Evolutionary conservation across 805 yeast species (phyloP), one percentile per base, ranked within the genome.

Genomic region (Cephaloascus albidus): DNA sequence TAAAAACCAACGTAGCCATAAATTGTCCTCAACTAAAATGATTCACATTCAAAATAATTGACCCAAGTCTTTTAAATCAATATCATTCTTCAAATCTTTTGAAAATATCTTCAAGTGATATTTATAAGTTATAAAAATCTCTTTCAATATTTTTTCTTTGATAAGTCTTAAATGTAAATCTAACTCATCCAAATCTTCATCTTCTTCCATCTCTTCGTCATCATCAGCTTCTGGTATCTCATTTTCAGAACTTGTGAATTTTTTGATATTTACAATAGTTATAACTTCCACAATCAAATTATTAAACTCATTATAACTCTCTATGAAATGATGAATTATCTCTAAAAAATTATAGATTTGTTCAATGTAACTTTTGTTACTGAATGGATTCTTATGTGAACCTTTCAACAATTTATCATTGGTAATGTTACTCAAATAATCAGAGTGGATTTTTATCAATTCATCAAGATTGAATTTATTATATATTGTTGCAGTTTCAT

Each of bases 271-370:
- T 8, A 57, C 41, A 10, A 62, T 39, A 16, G 57, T 44, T 10
- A 58, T 48, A 36, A 63, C 61, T 27, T 58, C 53, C 8, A 54
- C 44, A 4, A 61, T 40, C 20, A 56, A 45, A 17, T 48, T 45
- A 39, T 52, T 52, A 38, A 51, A 65, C 41, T 65, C 68, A 40
- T 63, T 60, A 15, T 63, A 48, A 27, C 63, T 54, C 37, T 55
- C 54, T 33, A 63, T 49, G 41, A 63, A 67, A 34, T 52, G 43
- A 40, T 59, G 60, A 3, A 57, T 44, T 2, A 54, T 43, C 37
- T 63, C 68, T 4, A 66, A 44, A 18, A 34, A 34, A 20, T 34
- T 47, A 40, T 52, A 56, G 14, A 56, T 47, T 28, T 54, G 58
- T 20, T 44, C 43, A 26, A 56, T 48, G 36, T 42, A 49, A 1